phyloP scores from a whole-genome alignment of 2,329 filamentous ascomycete species.

The Ploettnerulaceae sp. region DNA sequence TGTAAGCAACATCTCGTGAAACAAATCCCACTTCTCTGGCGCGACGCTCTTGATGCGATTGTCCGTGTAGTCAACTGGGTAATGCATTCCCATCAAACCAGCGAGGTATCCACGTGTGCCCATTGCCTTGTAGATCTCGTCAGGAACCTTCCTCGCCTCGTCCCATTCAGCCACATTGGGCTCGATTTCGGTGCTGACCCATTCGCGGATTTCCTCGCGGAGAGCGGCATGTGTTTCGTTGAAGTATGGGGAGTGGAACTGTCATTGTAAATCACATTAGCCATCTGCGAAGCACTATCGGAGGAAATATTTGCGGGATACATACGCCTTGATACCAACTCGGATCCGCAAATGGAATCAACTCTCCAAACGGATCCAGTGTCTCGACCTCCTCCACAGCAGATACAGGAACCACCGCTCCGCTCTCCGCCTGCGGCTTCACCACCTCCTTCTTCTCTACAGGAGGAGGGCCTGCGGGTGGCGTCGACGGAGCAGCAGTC shows the following conservation, averaged over 20 bases:
- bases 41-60: constrained; percentile 71
- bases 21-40: constrained; percentile 91
- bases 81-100: constrained; percentile 82
- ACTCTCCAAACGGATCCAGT: constrained; percentile 76
- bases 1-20: constrained; percentile 94
- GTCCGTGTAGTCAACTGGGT: constrained; percentile 68
- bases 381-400: constrained; percentile 57
- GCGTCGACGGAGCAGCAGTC: constrained; percentile 45
- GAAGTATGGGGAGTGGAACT: constrained; percentile 96
- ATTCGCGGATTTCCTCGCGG: constrained; percentile 84
- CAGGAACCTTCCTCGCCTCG: constrained; percentile 84
- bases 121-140: constrained; percentile 91
- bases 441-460: constrained; percentile 45
- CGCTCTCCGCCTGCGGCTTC: constrained; percentile 53
- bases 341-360: constrained; percentile 89
- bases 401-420: constrained; percentile 45
- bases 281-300: background rate
- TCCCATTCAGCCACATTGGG: constrained; percentile 95
- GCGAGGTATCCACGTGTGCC: constrained; percentile 87
- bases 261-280: background rate
- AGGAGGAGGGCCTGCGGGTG: constrained; percentile 37
- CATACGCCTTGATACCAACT: constrained; percentile 91
- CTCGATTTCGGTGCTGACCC: constrained; percentile 85
- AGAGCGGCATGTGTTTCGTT: constrained; percentile 91
- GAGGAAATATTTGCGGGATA: constrained; percentile 10